A percentile compares a stretch with the other conserved stretches of the same genome.
These are phyloP conservation scores for Zizania palustris DNA, from an alignment of 202 grass and related monocot genomes.

Conservation along the genomic window DNA sequence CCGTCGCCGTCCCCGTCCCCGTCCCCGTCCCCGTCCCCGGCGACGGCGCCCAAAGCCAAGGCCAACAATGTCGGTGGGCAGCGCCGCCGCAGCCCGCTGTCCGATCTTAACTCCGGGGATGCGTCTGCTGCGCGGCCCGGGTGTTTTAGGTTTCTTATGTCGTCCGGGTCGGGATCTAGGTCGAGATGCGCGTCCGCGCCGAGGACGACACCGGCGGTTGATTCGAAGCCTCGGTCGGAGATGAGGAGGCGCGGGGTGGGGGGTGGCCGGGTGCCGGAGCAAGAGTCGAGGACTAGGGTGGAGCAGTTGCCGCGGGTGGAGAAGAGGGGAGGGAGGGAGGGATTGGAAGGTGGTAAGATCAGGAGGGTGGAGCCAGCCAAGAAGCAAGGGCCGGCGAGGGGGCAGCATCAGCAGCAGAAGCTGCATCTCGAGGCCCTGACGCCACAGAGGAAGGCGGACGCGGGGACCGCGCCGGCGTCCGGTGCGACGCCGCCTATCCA, in stretches of 20 bases:
- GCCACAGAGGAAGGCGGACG: slow-evolving; percentile 55
- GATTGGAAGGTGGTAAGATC: slow-evolving; percentile 17
- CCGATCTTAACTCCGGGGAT: slow-evolving; percentile 58
- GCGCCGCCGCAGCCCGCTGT: slow-evolving; percentile 51
- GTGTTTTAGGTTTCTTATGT: slow-evolving; percentile 48
- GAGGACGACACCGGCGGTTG: background rate
- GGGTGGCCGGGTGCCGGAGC: slow-evolving; percentile 18
- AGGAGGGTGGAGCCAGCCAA: slow-evolving; percentile 18
- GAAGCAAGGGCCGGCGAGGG: slow-evolving; percentile 21
- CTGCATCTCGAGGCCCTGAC: slow-evolving; percentile 44
- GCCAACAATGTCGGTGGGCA: slow-evolving; percentile 20
- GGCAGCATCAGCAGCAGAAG: background rate
- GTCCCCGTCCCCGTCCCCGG: slow-evolving; percentile 31
- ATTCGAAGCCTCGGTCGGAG: background rate
- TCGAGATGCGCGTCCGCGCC: slow-evolving; percentile 36
- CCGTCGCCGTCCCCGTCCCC: slow-evolving; percentile 35
- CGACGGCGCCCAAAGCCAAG: slow-evolving; percentile 36
- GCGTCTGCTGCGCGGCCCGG: slow-evolving; percentile 38
- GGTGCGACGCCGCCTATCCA: slow-evolving; percentile 74
- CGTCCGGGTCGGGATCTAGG: slow-evolving; percentile 36
- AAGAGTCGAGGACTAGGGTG: slow-evolving; percentile 25
- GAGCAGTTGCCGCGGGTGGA: background rate
- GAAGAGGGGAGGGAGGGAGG: background rate
- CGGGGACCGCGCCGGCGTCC: slow-evolving; percentile 34
- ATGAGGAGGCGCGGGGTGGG: background rate